Percentiles rank a stretch among this genome's conserved stretches.
Evolutionary conservation across 805 yeast genomes (phyloP).

Genomic region (Candida xiaguanensis): DNA sequence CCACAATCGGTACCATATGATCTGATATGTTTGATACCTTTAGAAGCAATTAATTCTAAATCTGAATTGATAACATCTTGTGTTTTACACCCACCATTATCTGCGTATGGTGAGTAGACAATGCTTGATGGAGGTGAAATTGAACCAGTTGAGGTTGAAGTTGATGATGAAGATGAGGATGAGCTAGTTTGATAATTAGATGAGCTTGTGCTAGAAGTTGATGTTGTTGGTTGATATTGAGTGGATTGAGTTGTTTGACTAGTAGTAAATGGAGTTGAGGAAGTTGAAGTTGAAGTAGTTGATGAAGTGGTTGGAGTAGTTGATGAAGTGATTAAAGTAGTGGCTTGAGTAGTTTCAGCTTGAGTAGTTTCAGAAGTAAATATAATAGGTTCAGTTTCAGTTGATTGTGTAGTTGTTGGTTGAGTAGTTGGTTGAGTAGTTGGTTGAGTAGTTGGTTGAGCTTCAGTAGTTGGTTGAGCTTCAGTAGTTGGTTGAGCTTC

Average conservation of each 20-base stretch:
- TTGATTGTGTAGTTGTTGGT: too few relatives aligned
- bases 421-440: conserved; percentile 6
- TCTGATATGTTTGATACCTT: conserved; percentile 66
- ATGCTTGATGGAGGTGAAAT: conserved; percentile 51
- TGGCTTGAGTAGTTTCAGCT: conserved; percentile 7
- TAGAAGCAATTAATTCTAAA: conserved; percentile 50
- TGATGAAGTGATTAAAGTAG: background rate
- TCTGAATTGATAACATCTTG: conserved; percentile 53
- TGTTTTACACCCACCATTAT: conserved; percentile 66
- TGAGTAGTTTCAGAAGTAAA: conserved; percentile 8
- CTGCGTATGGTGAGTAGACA: conserved; percentile 76
- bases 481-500: conserved; percentile 3
- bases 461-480: background rate
- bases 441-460: background rate
- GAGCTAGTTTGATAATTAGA: conserved; percentile 15
- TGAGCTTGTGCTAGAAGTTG: conserved; percentile 11
- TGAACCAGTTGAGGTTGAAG: conserved; percentile 11
- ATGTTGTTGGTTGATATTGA: conserved; percentile 9
- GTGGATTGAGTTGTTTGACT: conserved; percentile 4
- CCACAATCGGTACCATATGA: conserved; percentile 87
- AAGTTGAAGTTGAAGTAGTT: conserved; percentile 9
- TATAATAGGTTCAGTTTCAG: too few relatives aligned
- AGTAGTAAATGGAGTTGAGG: conserved; percentile 3
- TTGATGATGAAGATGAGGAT: conserved; percentile 12
- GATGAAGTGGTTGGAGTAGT: conserved; percentile 9